Base-by-base conservation (phyloP, 768 basidiomycete genomes). In the Trichaptum fuscoviolaceum region DNA sequence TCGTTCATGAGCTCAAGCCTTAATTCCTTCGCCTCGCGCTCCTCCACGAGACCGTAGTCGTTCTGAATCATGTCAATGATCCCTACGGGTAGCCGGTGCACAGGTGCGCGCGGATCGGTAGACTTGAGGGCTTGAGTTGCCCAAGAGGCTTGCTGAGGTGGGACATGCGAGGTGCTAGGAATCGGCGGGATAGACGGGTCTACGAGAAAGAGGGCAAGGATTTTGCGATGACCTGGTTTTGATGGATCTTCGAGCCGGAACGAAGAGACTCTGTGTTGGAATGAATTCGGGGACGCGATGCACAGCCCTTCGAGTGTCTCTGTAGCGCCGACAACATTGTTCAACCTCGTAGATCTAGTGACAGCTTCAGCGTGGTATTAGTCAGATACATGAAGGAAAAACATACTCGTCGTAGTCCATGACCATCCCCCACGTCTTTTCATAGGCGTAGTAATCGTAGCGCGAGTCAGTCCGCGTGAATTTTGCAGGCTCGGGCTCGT, bases 201-300 rank as follows among this genome's bases (percentile, higher is more conserved):
- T 64, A 79, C 73, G 62, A 81, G 75, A 70, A 78, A 78, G 63
- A 80, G 70, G 9, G 73, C 73, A 30, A 81, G 69, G 23, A 81
- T 79, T 69, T 78, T 81, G 35, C 78, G 73, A 64, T 77, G 72
- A 4, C 79, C 80, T 0, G 77, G 77, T 65, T 74, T 74, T 20
- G 74, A 69, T 0, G 66, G 63, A 66, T 81, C 76, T 15, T 57
- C 63, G 26, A 80, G 74, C 36, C 70, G 63, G 70, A 81, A 81
- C 8, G 78, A 72, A 27, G 71, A 71, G 26, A 80, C 76, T 27
- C 70, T 71, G 69, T 80, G 77, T 63, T 80, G 79, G 66, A 75
- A 78, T 8, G 75, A 66, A 68, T 80, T 79, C 24, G 77, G 78
- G 70, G 78, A 80, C 5, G 74, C 74, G 34, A 80, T 68, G 60